Conservation (phyloP, 495 filamentous ascomycete genomes). For the Schizothecium vesticola region DNA sequence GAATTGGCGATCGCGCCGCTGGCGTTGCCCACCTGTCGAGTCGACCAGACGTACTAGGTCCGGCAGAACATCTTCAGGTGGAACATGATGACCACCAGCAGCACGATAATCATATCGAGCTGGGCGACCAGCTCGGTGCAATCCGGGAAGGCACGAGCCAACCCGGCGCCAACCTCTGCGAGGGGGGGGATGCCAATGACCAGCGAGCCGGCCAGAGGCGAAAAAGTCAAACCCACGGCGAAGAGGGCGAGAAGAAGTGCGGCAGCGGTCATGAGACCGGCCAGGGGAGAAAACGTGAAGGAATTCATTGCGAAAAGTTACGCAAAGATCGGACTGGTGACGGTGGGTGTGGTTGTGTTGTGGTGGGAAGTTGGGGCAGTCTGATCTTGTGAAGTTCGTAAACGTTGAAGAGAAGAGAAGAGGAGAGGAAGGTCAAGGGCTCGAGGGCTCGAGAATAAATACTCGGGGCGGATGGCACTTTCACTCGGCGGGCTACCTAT, state of each 20-base stretch:
- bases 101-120: background rate
- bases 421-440: background rate
- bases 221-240: background rate
- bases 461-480: background rate
- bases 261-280: background rate
- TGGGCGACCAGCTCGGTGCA: background rate
- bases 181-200: background rate
- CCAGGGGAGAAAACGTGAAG: background rate
- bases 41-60: background rate
- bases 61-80: background rate
- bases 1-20: background rate
- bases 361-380: background rate
- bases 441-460: background rate
- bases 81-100: background rate
- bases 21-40: background rate
- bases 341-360: background rate
- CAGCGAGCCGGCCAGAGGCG: background rate
- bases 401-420: background rate
- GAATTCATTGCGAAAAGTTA: background rate
- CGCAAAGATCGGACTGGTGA: background rate
- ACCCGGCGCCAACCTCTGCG: background rate
- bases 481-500: background rate
- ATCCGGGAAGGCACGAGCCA: background rate
- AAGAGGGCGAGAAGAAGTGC: background rate
- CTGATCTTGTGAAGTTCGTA: background rate